Conservation (phyloP, 2,329 filamentous ascomycete genomes). For the Colletotrichum gloeosporioides region DNA sequence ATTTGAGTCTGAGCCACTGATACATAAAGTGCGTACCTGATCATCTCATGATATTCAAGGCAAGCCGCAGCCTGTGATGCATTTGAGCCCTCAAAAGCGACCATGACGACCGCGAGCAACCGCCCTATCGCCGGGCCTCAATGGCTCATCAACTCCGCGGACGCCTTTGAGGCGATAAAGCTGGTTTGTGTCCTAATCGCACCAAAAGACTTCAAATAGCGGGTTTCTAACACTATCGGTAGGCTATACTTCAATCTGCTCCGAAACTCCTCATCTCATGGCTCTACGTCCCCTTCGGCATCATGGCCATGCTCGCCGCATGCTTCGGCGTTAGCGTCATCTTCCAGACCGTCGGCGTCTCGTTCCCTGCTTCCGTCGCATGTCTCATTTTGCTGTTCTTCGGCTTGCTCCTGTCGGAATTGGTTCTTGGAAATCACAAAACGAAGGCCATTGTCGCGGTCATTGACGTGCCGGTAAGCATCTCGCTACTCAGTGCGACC, state of each 20-base stretch:
- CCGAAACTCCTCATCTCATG: slow-evolving; percentile 42
- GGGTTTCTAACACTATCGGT: not conserved
- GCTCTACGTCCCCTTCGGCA: slow-evolving; percentile 55
- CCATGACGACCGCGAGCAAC: not conserved
- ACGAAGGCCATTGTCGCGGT: slow-evolving; percentile 52
- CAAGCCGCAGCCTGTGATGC: not conserved
- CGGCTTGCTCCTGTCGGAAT: slow-evolving; percentile 51
- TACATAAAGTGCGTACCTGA: not conserved
- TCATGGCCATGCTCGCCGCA: slow-evolving; percentile 42
- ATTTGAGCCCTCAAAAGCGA: not conserved
- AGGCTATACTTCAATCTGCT: slow-evolving; percentile 12
- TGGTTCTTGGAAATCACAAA: slow-evolving; percentile 50
- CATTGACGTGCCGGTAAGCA: slow-evolving; percentile 58
- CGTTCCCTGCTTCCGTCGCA: slow-evolving; percentile 66
- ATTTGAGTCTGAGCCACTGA: not conserved
- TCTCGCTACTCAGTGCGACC: accelerated
- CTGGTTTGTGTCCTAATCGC: not conserved
- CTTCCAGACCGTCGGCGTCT: slow-evolving; percentile 50
- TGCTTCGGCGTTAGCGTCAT: slow-evolving; percentile 51
- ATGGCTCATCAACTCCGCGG: not conserved
- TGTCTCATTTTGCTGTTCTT: slow-evolving; percentile 61
- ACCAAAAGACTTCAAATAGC: accelerated
- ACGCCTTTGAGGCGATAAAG: not conserved
- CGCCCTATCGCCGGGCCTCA: not conserved
- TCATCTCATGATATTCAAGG: not conserved